A percentile compares a stretch with the other conserved stretches of the same genome.
Conservation (phyloP, 129 eudicot species). For the Escallonia rubra region DNA sequence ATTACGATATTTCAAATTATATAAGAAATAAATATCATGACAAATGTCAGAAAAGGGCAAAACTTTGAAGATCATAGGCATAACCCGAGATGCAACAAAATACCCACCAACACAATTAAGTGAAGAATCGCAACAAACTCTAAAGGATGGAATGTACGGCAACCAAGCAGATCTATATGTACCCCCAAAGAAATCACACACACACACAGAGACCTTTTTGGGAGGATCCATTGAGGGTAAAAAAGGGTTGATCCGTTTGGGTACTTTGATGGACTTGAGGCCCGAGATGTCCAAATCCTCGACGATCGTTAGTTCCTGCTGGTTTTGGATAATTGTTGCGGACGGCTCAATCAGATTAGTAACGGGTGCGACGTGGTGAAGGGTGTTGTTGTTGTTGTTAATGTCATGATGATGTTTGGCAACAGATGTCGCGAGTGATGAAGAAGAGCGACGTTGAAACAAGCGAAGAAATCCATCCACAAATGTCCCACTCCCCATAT, state of each 20-base stretch:
- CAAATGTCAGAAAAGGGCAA: background rate
- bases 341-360: too few relatives aligned
- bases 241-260: conserved; percentile 30
- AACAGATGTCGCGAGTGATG: conserved; percentile 6
- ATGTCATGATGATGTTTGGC: conserved; percentile 8
- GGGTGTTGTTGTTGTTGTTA: background rate
- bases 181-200: background rate
- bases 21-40: background rate
- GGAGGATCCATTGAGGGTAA: conserved; percentile 66
- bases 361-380: too few relatives aligned
- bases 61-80: background rate
- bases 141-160: background rate
- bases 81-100: background rate
- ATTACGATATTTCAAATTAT: too few relatives aligned
- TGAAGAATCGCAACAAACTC: background rate
- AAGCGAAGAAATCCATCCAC: conserved; percentile 70
- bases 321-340: conserved; percentile 1
- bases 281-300: conserved; percentile 44
- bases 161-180: background rate
- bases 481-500: conserved; percentile 56
- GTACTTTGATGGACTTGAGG: conserved; percentile 36
- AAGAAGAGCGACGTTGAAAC: conserved; percentile 46
- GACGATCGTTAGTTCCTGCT: conserved; percentile 15
- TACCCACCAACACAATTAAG: background rate
- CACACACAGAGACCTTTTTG: conserved; percentile 45